These are phyloP conservation scores for Knufia fluminis DNA, from an alignment of 2,329 filamentous ascomycete genomes.

Conservation along the genomic window DNA sequence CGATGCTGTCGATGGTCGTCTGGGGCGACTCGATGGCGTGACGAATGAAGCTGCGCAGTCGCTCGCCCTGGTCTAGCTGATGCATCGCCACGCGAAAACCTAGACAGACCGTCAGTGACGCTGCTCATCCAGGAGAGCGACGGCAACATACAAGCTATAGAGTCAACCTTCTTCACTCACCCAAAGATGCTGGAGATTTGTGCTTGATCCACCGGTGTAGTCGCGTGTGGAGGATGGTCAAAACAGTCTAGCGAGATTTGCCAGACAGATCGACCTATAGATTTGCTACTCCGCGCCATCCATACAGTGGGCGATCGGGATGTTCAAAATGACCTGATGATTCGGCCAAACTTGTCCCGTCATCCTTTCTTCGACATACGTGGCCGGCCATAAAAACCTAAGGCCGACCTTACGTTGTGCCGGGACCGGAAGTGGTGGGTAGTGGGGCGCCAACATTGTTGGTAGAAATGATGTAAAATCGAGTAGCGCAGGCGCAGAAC, in stretches of 20 bases:
- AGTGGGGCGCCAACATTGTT: too few relatives aligned
- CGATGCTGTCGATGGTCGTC: background rate
- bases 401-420: too few relatives aligned
- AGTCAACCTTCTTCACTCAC: background rate
- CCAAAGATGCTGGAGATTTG: background rate
- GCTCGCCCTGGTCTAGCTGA: slow-evolving; percentile 3
- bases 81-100: background rate
- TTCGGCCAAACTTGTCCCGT: too few relatives aligned
- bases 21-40: background rate
- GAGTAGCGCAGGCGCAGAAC: too few relatives aligned
- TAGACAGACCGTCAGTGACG: background rate
- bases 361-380: too few relatives aligned
- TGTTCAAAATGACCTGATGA: too few relatives aligned
- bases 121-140: background rate
- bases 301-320: too few relatives aligned
- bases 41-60: background rate
- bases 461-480: too few relatives aligned
- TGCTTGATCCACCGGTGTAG: background rate
- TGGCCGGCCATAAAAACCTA: too few relatives aligned
- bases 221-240: background rate
- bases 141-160: background rate
- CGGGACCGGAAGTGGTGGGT: too few relatives aligned
- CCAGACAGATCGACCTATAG: background rate
- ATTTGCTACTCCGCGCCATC: background rate
- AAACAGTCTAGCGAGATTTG: background rate